A percentile compares a stretch with the other conserved stretches of the same genome.
Conservation (phyloP, 2,329 filamentous ascomycete species). For the Colletotrichum theobromicola region DNA sequence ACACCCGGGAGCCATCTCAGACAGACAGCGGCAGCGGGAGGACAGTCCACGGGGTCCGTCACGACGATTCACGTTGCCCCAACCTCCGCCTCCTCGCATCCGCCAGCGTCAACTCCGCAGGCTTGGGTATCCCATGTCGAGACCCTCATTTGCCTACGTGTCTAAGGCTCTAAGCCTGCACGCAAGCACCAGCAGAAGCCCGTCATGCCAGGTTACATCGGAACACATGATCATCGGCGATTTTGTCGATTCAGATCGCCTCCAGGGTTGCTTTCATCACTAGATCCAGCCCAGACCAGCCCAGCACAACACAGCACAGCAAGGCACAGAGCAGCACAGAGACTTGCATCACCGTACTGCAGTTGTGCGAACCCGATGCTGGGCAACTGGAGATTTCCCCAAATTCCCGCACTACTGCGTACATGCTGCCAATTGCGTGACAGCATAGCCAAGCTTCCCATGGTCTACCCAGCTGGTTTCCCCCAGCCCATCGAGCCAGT, state of each 20-base stretch:
- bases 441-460: background rate
- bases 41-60: background rate
- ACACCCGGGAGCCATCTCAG: background rate
- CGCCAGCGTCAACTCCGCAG: background rate
- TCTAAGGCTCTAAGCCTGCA: background rate
- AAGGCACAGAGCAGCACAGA: background rate
- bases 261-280: background rate
- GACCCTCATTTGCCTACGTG: background rate
- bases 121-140: slow-evolving; percentile 4
- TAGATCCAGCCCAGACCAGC: background rate
- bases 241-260: slow-evolving; percentile 7
- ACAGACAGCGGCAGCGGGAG: background rate
- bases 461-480: background rate
- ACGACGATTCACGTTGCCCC: background rate
- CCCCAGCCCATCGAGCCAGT: background rate
- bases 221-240: slow-evolving; percentile 12
- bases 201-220: slow-evolving; percentile 10
- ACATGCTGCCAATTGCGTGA: background rate
- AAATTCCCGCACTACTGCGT: background rate
- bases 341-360: background rate
- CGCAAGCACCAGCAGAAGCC: slow-evolving; percentile 1
- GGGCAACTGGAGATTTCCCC: background rate
- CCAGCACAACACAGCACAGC: background rate
- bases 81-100: background rate
- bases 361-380: background rate